phyloP scores from a whole-genome alignment of 148 eudicot species.

The Camellia sinensis region DNA sequence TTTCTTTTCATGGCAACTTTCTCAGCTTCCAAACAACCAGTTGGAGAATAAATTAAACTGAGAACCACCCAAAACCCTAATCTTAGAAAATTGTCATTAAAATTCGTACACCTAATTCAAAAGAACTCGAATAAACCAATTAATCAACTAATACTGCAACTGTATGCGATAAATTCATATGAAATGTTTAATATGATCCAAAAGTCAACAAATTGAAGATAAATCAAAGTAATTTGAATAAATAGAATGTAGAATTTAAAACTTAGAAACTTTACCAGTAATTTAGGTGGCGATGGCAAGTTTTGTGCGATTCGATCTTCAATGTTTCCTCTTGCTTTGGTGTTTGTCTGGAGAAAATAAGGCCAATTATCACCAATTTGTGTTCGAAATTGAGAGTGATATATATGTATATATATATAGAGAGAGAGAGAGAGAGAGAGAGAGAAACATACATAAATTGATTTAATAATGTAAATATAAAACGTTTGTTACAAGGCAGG shows the following conservation, averaged over 20 bases:
- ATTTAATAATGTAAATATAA: no score
- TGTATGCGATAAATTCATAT: background rate
- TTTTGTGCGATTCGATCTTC: background rate
- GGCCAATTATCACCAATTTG: background rate
- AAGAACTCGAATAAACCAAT: slow-evolving; percentile 2
- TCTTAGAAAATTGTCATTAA: background rate
- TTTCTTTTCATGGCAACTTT: background rate
- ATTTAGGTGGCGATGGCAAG: background rate
- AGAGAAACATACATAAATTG: no score
- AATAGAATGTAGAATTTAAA: background rate
- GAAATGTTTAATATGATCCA: background rate
- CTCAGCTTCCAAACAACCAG: background rate
- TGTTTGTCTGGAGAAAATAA: slow-evolving; percentile 2
- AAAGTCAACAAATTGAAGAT: background rate
- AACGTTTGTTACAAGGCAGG: no score
- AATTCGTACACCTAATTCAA: background rate
- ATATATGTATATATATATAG: no score
- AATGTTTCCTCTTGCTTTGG: background rate
- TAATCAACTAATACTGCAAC: slow-evolving; percentile 6
- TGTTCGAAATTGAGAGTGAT: no score
- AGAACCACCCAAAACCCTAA: slow-evolving; percentile 12
- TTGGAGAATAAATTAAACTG: background rate
- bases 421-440: no score
- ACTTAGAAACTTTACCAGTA: slow-evolving; percentile 1
- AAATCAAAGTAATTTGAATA: background rate